A percentile compares a stretch with the other conserved stretches of the same genome.
Evolutionary conservation across 495 filamentous ascomycete species (phyloP).

Genomic region (Durotheca rogersii): DNA sequence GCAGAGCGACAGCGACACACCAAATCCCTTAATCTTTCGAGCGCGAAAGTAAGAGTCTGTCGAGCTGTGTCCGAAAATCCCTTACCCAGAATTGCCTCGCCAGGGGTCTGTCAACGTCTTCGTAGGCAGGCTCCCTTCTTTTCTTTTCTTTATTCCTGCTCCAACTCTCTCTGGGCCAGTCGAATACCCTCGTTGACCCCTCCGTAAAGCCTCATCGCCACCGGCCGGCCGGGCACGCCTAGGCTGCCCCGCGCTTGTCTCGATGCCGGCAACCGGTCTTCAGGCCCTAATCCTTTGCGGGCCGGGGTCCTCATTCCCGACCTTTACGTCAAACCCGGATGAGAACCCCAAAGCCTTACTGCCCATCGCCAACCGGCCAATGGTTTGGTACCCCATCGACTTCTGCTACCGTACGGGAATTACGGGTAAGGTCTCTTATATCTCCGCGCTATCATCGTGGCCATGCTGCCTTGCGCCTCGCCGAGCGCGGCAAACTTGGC

Average conservation of each 20-base stretch:
- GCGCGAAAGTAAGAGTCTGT: no score
- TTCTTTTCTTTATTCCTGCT: no score
- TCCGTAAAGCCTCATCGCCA: conserved; percentile 11
- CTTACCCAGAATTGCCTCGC: no score
- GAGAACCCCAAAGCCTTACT: conserved; percentile 89
- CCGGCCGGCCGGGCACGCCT: conserved; percentile 12
- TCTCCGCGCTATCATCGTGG: no score
- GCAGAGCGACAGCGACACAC: no score
- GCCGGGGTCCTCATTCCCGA: conserved; percentile 84
- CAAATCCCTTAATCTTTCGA: no score
- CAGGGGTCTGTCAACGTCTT: no score
- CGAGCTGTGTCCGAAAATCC: no score
- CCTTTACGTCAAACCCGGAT: conserved; percentile 86
- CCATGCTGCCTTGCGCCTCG: no score
- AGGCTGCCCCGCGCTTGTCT: conserved; percentile 66
- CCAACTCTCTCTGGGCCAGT: no score
- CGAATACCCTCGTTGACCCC: conserved; percentile 19
- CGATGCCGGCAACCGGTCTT: conserved; percentile 75
- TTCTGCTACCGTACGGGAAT: conserved; percentile 87
- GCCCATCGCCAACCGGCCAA: conserved; percentile 89
- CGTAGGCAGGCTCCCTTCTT: no score
- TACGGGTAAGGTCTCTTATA: conserved; percentile 69
- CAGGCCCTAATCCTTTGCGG: conserved; percentile 93
- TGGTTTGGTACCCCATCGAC: conserved; percentile 93
- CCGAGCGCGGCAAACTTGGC: background rate